Evolutionary conservation across 768 basidiomycete genomes (phyloP).

Genomic region (Cystofilobasidium ferigula): DNA sequence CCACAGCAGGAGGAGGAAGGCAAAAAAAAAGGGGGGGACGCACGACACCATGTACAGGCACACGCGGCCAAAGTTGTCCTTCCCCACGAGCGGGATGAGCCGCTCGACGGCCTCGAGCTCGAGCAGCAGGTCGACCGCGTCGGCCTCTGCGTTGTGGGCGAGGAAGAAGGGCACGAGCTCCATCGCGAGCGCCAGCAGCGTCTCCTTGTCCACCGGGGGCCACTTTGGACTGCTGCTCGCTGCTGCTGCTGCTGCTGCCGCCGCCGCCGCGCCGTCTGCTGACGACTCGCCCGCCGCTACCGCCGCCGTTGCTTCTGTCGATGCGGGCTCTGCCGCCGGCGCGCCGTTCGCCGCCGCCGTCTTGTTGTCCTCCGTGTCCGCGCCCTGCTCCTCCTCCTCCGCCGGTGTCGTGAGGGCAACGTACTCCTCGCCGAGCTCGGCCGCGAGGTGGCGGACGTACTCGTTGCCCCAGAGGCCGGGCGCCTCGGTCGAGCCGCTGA

Average conservation of each 20-base stretch:
- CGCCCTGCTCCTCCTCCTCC: constrained; percentile 44
- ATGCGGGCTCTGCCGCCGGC: constrained; percentile 1
- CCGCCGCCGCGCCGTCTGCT: neutral
- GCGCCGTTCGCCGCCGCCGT: constrained; percentile 7
- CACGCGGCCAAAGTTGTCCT: constrained; percentile 76
- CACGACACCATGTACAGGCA: constrained; percentile 93
- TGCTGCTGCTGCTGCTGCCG: neutral
- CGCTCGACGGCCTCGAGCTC: constrained; percentile 81
- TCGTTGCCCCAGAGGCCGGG: constrained; percentile 99
- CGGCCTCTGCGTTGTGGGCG: constrained; percentile 90
- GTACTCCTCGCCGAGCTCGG: constrained; percentile 92
- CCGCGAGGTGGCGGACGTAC: constrained; percentile 91
- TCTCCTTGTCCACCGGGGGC: constrained; percentile 43
- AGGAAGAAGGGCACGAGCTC: constrained; percentile 83
- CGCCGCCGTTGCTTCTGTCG: neutral
- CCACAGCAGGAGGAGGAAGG: neutral
- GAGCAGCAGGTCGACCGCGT: constrained; percentile 89
- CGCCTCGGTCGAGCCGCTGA: constrained; percentile 55
- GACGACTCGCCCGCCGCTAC: too few species aligned
- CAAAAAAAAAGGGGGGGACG: constrained; percentile 31
- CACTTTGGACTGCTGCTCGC: constrained; percentile 14
- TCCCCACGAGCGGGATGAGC: constrained; percentile 67
- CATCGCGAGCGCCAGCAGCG: constrained; percentile 62
- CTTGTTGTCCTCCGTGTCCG: constrained; percentile 30
- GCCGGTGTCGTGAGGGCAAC: constrained; percentile 33